phyloP scores from a whole-genome alignment of 495 filamentous ascomycete species.

The Penicillium waksmanii region DNA sequence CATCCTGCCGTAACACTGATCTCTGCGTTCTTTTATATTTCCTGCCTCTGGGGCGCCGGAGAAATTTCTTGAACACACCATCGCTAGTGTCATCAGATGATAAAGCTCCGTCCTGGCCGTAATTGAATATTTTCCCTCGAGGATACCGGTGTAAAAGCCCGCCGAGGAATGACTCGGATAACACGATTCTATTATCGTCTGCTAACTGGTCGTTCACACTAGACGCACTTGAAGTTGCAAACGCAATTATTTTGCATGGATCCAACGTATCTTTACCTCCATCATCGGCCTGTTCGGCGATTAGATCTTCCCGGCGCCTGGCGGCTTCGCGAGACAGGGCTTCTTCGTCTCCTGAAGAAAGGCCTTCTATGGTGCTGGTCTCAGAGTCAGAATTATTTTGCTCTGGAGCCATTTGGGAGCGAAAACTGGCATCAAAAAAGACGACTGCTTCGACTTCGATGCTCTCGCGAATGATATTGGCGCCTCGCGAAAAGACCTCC shows the following conservation, averaged over 20 bases:
- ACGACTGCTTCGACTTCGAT: slow-evolving; percentile 53
- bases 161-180: slow-evolving; percentile 20
- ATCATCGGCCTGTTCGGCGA: neutral
- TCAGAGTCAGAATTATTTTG: slow-evolving; percentile 16
- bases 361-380: slow-evolving; percentile 20
- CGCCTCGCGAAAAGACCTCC: slow-evolving; percentile 39
- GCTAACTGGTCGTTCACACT: slow-evolving; percentile 15
- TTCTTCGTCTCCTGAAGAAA: slow-evolving; percentile 18
- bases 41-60: slow-evolving; percentile 12
- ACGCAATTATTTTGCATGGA: slow-evolving; percentile 24
- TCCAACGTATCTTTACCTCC: slow-evolving; percentile 9
- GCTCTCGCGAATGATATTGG: slow-evolving; percentile 53
- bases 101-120: slow-evolving; percentile 14
- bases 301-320: neutral
- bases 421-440: slow-evolving; percentile 51
- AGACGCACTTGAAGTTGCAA: slow-evolving; percentile 18
- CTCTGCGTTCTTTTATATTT: slow-evolving; percentile 23
- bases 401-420: slow-evolving; percentile 11
- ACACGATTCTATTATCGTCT: slow-evolving; percentile 14
- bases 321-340: neutral
- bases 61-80: slow-evolving; percentile 10
- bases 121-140: slow-evolving; percentile 27
- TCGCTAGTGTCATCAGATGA: slow-evolving; percentile 21
- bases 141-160: slow-evolving; percentile 23
- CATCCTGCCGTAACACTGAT: slow-evolving; percentile 18